Base-by-base conservation (phyloP, 148 eudicot species). In the Vaccinium vitisidaea region DNA sequence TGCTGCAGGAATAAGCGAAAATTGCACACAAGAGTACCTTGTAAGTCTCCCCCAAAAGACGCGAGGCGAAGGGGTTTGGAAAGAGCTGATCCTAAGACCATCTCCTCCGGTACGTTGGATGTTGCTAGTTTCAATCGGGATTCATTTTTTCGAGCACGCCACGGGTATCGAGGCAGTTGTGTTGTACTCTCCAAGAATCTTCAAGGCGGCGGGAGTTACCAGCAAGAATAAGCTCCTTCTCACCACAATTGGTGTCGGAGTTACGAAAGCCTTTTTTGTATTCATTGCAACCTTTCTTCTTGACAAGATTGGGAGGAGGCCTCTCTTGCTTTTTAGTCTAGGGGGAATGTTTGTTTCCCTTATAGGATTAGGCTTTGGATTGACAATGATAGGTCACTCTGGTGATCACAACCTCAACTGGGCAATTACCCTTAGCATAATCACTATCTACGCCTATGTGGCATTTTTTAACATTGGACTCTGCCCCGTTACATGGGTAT, bases 141-240 rank as follows among this genome's bases (percentile, higher is more conserved):
- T 95, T 9, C 96, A 95, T 86, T 95, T 95, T 88, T 95, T 95
- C 80, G 92, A 95, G 82, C 95, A 93, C 50, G 98, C 98, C 18
- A 86, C 93, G 0, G 98, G 98, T 0, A 83, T 91, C 32, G 98
- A 95, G 53, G 98, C 98, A 0, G 98, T 95, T 5, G 84, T 95
- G 21, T 75, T 95, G 2, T 95, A 91, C 83, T 86, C 96, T 15
- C 98, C 98, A 2, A 86, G 92, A 50, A 94, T 95, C 30, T 95
- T 94, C 86, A 85, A 88, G 63, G 91, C 90, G 73, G 96, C 96
- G 0, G 98, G 98, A 8, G 82, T 94, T 14, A 83, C 77, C 0
- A 23, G 25, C 75, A 84, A 90, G 27, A 53, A 80, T 61, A 86
- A 91, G 54, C 93, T 88, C 11, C 82, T 95, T 73, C 88, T 92